A percentile compares a stretch with the other conserved stretches of the same genome.
Conservation (phyloP, 2,329 filamentous ascomycete genomes). For the Chaetomiaceae sp. region DNA sequence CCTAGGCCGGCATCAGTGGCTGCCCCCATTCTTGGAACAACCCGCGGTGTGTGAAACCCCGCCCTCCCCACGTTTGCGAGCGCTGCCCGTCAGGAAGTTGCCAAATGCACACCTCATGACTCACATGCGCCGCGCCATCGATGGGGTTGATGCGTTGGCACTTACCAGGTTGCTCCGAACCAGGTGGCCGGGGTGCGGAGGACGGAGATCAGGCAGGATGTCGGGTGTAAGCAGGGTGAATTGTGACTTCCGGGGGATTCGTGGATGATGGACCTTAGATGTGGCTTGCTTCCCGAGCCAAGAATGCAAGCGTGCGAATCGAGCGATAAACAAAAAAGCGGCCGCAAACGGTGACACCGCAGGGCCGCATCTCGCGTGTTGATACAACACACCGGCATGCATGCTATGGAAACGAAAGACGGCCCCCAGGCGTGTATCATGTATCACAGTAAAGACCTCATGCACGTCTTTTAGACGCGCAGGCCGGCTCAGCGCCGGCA, state of each 20-base stretch:
- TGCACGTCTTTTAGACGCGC: too few species aligned
- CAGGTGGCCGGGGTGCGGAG: not conserved
- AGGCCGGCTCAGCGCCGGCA: not conserved
- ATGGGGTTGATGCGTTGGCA: not conserved
- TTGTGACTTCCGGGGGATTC: constrained; percentile 3
- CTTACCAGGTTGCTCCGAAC: not conserved
- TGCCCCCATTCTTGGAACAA: constrained; percentile 9
- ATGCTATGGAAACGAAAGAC: too few species aligned
- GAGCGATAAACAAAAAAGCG: not conserved
- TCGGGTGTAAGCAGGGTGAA: constrained; percentile 1
- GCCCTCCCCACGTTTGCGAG: constrained; percentile 5
- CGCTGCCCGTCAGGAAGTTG: not conserved
- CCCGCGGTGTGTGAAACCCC: not conserved
- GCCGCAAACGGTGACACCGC: not conserved
- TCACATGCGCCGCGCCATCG: constrained; percentile 9
- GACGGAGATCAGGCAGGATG: constrained; percentile 6
- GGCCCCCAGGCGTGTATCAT: too few species aligned
- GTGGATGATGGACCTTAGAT: not conserved
- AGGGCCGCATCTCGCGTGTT: too few species aligned
- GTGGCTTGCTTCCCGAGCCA: not conserved
- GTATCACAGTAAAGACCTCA: not conserved
- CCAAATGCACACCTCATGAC: constrained; percentile 6
- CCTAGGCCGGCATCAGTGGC: constrained; percentile 7
- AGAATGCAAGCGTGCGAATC: too few species aligned
- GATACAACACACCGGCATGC: too few species aligned